Conservation (phyloP, 164 flowering plant species). For the Annona cherimola region DNA sequence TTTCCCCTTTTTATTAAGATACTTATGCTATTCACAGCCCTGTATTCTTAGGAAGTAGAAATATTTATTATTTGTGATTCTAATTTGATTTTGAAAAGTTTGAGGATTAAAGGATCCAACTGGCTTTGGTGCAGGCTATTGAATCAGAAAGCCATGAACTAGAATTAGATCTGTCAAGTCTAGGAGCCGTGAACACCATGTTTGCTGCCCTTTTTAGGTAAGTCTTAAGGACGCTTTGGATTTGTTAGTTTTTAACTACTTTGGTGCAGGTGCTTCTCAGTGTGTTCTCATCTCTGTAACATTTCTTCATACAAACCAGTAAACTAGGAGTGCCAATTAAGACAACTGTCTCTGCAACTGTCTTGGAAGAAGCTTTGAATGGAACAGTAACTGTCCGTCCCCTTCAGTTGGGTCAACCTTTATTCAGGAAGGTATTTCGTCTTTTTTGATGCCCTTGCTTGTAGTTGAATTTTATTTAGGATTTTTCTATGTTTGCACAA, state of each 20-base stretch:
- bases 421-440: constrained; percentile 51
- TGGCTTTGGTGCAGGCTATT: constrained; percentile 52
- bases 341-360: constrained; percentile 88
- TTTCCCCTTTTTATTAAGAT: background rate
- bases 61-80: background rate
- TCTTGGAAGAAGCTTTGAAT: constrained; percentile 92
- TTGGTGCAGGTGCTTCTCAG: background rate
- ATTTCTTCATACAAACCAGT: constrained; percentile 24
- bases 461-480: background rate
- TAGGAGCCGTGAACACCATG: constrained; percentile 93
- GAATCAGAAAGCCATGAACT: constrained; percentile 83
- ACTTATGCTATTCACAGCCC: background rate
- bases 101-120: background rate
- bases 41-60: too few species aligned
- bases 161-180: constrained; percentile 94
- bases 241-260: background rate
- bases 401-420: constrained; percentile 60
- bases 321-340: constrained; percentile 97
- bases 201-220: constrained; percentile 97
- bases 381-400: constrained; percentile 55
- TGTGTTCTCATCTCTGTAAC: background rate
- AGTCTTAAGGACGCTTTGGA: background rate
- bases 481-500: constrained; percentile 7
- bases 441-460: background rate
- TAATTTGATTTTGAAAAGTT: background rate